Percentiles rank a stretch among this genome's conserved stretches.
Evolutionary conservation across 1,139 yeast genomes (phyloP).

Genomic region (Taiozyma sp.): DNA sequence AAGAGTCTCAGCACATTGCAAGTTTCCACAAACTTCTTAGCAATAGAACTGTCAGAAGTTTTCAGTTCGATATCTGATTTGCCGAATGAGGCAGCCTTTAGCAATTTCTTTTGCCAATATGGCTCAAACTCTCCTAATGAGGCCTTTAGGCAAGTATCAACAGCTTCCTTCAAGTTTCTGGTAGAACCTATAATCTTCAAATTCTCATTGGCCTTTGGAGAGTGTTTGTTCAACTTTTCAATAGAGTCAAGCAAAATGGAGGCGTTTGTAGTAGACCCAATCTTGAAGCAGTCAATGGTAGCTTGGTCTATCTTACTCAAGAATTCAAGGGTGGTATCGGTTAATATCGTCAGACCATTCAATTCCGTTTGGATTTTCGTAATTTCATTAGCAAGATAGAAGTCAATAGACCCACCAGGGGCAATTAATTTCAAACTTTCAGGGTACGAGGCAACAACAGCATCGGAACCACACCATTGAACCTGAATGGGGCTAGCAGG

Average conservation of each 20-base stretch:
- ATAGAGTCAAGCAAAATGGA: conserved; percentile 81
- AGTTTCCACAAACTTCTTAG: conserved; percentile 46
- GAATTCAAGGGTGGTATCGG: conserved; percentile 54
- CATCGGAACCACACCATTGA: conserved; percentile 86
- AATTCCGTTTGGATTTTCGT: conserved; percentile 42
- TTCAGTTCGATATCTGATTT: conserved; percentile 38
- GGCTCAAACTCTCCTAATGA: conserved; percentile 75
- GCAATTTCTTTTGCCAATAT: conserved; percentile 70
- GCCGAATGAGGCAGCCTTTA: conserved; percentile 84
- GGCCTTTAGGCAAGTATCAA: conserved; percentile 66
- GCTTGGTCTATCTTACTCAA: conserved; percentile 57
- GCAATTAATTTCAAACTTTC: conserved; percentile 71
- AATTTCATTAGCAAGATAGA: conserved; percentile 35
- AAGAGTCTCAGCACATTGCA: conserved; percentile 60
- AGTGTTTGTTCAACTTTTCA: conserved; percentile 60
- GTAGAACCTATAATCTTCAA: conserved; percentile 47
- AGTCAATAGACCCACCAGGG: conserved; percentile 51
- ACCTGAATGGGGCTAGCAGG: conserved; percentile 40
- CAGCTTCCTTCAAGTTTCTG: conserved; percentile 51
- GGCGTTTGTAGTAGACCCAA: conserved; percentile 82
- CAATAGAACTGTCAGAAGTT: conserved; percentile 3
- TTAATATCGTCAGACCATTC: conserved; percentile 70
- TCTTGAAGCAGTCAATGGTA: conserved; percentile 60
- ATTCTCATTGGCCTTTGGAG: conserved; percentile 84
- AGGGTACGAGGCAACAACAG: conserved; percentile 53